Evolutionary conservation across 345 rosid species (phyloP), one percentile per base, ranked within the genome.

Genomic region (Populus ilicifolia): DNA sequence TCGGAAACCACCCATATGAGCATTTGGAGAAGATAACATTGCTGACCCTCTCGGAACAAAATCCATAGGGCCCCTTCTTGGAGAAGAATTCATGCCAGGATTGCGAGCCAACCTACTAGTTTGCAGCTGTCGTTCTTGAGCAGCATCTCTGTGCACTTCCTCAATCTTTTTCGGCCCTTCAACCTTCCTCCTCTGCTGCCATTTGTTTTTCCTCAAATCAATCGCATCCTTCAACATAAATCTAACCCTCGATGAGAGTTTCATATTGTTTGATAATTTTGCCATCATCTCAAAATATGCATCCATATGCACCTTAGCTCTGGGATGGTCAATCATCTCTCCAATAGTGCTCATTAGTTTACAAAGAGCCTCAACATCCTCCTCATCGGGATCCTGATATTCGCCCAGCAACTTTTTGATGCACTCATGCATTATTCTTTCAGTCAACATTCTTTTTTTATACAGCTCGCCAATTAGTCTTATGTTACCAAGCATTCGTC

Each of bases 151-250:
- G 83, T 94, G 99, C 75, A 96, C 97, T 78, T 96, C 99, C 63
- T 96, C 98, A 16, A 96, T 92, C 89, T 96, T 94, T 81, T 96
- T 96, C 3, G 99, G 99, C 66, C 99, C 99, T 69, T 94, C 99
- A n/a, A 94, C 97, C 87, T 96, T 96, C 85, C 97, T 90, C 88
- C 99, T 88, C 78, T 96, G 96, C 85, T 92, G 98, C 98, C 99
- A 92, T 77, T 91, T 96, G 77, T 92, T 94, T 87, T 79, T 91
- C 83, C 99, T 88, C 80, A 92, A 84, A 80, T 96, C 98, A 74
- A 94, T 92, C 21, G 90, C 82, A 86, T 96, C 97, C 79, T 87
- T 96, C 82, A 96, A 83, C 99, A 96, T 88, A 81, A 96, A 92
- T 90, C 95, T 89, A 75, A 93, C 92, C 84, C 98, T 90, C 39